Evolutionary conservation across 2,329 filamentous ascomycete genomes (phyloP), one percentile per base, ranked within the genome.

Genomic region (Gyromitra esculenta): DNA sequence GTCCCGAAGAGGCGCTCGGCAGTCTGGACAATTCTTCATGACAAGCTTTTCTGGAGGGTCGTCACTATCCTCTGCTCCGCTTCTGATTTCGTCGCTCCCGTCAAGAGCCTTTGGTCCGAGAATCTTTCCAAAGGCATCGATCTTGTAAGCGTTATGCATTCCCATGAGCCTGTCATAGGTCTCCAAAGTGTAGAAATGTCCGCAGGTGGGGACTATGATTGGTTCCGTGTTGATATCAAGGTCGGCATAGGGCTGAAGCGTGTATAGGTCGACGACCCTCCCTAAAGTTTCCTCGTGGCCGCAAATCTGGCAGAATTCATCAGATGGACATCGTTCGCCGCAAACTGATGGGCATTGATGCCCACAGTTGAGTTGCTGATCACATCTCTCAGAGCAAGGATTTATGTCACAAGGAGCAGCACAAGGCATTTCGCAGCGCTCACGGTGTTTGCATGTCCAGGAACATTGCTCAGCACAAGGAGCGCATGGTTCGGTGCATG

Each of bases 261-360:
- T 83, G 37, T 91, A 84, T 48, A 88, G 85, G 79, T 92, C 91
- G 0, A 91, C 89, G 1, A 82, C 76, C 4, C 82, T 83, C 1
- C 83, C 82, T 60, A 86, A 87, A 50, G 87, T 82, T 0, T 85
- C 83, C 7, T 82, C 82, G 0, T 79, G 79, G 0, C 83, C 85
- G 79, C 90, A 92, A 0, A 80, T 77, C 73, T 91, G 89, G 79
- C 91, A 92, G 79, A 85, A 89, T 0, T 76, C 79, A 1, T 72
- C 43, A 1, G 81, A 62, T 0, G 89, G 90, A 75, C 91, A 93
- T 0, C 74, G 74, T 80, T 92, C 91, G 0, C 90, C 90, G 78
- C 90, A 92, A 1, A 91, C 77, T 0, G 87, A 88, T 0, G 90
- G 90, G 83, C 88, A 92, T 81, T 85, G 87, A 81, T 92, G 90